Conservation (phyloP, 2,329 filamentous ascomycete genomes). For the Pleomassaria siparia region DNA sequence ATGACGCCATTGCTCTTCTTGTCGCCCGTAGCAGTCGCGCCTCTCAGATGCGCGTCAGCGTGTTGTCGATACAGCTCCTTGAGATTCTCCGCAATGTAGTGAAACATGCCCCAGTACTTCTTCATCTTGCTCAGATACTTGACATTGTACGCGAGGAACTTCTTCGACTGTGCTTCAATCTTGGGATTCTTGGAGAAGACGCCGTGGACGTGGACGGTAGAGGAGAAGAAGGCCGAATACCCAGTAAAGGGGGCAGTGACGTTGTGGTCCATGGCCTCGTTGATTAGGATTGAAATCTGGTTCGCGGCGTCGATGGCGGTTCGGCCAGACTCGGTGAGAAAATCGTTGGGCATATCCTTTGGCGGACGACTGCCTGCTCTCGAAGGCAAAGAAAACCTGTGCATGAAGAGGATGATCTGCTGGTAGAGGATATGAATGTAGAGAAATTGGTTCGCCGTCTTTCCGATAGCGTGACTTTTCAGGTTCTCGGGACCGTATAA, state of each 20-base stretch:
- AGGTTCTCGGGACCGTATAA: slow-evolving; percentile 80
- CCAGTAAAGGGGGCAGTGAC: slow-evolving; percentile 91
- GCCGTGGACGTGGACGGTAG: slow-evolving; percentile 90
- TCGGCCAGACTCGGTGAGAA: slow-evolving; percentile 72
- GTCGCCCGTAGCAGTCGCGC: slow-evolving; percentile 48
- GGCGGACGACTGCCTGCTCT: slow-evolving; percentile 65
- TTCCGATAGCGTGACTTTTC: slow-evolving; percentile 78
- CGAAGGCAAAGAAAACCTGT: slow-evolving; percentile 77
- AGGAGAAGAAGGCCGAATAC: slow-evolving; percentile 91
- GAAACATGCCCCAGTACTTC: slow-evolving; percentile 97
- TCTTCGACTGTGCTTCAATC: slow-evolving; percentile 76
- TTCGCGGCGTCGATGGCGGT: slow-evolving; percentile 83
- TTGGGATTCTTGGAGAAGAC: slow-evolving; percentile 82
- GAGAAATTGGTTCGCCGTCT: slow-evolving; percentile 85
- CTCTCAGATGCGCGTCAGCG: slow-evolving; percentile 75
- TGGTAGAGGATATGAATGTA: slow-evolving; percentile 89
- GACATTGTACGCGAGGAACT: slow-evolving; percentile 83
- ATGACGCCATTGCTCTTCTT: slow-evolving; percentile 55
- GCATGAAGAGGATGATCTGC: slow-evolving; percentile 87
- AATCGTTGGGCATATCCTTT: slow-evolving; percentile 73
- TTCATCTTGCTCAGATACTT: slow-evolving; percentile 94
- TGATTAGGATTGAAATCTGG: slow-evolving; percentile 80
- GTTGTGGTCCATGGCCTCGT: slow-evolving; percentile 76
- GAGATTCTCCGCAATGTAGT: slow-evolving; percentile 91
- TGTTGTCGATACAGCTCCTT: slow-evolving; percentile 85